phyloP scores from a whole-genome alignment of 768 basidiomycete genomes.

The Boletus rubescentipes region DNA sequence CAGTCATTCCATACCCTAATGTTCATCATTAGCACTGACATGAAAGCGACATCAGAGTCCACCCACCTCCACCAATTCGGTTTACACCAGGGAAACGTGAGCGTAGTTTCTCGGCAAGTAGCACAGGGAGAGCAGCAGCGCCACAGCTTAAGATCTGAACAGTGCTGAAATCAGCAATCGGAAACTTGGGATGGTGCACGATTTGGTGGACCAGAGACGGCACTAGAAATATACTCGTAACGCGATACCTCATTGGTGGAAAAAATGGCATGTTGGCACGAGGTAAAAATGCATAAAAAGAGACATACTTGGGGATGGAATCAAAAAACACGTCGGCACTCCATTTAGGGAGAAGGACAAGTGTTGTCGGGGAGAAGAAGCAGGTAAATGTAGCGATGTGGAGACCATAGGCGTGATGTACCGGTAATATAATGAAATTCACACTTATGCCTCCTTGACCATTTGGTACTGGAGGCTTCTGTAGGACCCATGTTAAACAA shows the following conservation, averaged over 20 bases:
- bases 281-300: background rate
- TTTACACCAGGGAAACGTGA: constrained; percentile 36
- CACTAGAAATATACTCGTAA: constrained; percentile 50
- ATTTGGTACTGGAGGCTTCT: constrained; percentile 38
- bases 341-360: constrained; percentile 61
- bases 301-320: constrained; percentile 55
- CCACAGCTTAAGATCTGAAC: constrained; percentile 48
- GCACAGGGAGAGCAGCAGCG: constrained; percentile 65
- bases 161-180: constrained; percentile 52
- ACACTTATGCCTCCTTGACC: constrained; percentile 49
- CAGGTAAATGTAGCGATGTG: constrained; percentile 49
- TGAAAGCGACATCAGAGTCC: background rate
- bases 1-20: constrained; percentile 71
- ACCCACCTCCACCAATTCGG: constrained; percentile 47
- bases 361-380: constrained; percentile 45
- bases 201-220: constrained; percentile 69
- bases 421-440: constrained; percentile 57
- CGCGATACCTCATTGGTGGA: constrained; percentile 44
- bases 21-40: constrained; percentile 2
- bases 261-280: background rate
- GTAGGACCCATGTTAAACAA: background rate
- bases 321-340: constrained; percentile 49
- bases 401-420: constrained; percentile 69
- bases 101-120: constrained; percentile 46
- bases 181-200: constrained; percentile 49